Base-by-base conservation (phyloP, 208 protist species). In the Acanthamoeba sp. region DNA sequence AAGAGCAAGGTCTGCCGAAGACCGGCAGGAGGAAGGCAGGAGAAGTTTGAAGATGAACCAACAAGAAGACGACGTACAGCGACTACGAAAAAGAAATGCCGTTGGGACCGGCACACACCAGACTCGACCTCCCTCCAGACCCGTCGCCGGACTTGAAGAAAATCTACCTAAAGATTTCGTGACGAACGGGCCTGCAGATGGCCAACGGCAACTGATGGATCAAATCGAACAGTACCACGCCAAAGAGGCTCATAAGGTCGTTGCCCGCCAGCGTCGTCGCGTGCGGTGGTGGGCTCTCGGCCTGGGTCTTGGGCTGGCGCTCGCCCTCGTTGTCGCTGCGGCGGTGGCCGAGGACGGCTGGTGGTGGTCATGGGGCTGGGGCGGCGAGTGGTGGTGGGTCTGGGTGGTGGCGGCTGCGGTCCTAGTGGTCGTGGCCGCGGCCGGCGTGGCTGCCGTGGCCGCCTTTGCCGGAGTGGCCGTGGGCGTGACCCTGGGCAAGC, bases 381-480 rank as follows among this genome's bases (percentile, higher is more conserved):
- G 64, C 24, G 14, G 64, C 18, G 64, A 71, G 6, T 71, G 64
- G 64, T 82, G 73, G 73, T 82, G 73, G 73, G 20, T 50, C 16
- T 82, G 73, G 73, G 73, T 82, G 10, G 38, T 22, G 10, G 18
- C n/a, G 36, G 73, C 73, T 5, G 18, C 38, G 10, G 73, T 22
- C 1, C 20, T 82, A 6, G 73, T 82, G 9, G 73, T 52, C 27
- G 42, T 52, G 73, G 73, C 73, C 27, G 73, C 73, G 1, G 73
- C 36, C 7, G 73, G 73, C 29, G 42, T 82, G 9, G 73, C 27
- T 38, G 73, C 24, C 9, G 73, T 82, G 29, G 32, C n/a, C 20
- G 73, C 73, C 38, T 52, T 82, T 38, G 73, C 42, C 18, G 73
- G 73, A 5, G 73, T 52, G 40, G 73, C 73, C 38, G 73, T 82